Conservation (phyloP, 164 flowering plant species). For the Dillenia turbinata region DNA sequence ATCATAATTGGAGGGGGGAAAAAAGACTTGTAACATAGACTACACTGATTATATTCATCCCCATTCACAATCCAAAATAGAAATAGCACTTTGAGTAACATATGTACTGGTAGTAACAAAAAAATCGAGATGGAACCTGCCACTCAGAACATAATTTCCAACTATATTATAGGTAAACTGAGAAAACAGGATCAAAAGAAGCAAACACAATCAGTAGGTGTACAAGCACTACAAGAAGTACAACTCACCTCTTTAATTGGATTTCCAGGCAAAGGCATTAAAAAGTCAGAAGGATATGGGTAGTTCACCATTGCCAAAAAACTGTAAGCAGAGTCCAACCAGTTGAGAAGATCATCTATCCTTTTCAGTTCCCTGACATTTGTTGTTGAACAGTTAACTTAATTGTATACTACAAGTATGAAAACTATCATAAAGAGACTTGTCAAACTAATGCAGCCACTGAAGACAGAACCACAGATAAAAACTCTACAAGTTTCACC, state of each 20-base stretch:
- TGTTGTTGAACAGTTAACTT: constrained; percentile 3
- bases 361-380: constrained; percentile 54
- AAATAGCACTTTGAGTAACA: too few relatives aligned
- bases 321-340: constrained; percentile 83
- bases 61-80: too few relatives aligned
- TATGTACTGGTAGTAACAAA: too few relatives aligned
- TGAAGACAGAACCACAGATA: background rate
- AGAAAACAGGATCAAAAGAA: background rate
- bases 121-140: too few relatives aligned
- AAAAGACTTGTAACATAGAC: too few relatives aligned
- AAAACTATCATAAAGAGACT: background rate
- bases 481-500: background rate
- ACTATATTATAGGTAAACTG: too few relatives aligned
- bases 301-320: constrained; percentile 89
- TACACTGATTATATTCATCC: too few relatives aligned
- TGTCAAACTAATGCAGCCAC: background rate
- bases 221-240: background rate
- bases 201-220: background rate
- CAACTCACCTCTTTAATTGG: constrained; percentile 81
- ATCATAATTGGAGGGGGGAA: too few relatives aligned
- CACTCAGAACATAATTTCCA: too few relatives aligned
- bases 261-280: constrained; percentile 86
- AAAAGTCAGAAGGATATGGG: constrained; percentile 69
- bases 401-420: background rate
- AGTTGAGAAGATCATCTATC: constrained; percentile 48